Evolutionary conservation across 805 yeast species (phyloP).

Genomic region (Cyberlindnera lachancei): DNA sequence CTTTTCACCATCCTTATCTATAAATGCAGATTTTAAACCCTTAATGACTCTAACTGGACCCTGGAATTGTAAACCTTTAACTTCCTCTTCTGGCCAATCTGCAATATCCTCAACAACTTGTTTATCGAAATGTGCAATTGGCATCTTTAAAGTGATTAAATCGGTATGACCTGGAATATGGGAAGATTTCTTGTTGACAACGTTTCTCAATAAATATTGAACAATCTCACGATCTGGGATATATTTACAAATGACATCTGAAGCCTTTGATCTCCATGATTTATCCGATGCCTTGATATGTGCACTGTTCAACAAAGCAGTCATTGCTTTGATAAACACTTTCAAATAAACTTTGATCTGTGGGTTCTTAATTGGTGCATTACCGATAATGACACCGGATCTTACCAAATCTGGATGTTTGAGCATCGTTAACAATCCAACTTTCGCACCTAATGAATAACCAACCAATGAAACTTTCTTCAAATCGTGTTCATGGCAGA

Average conservation of each 20-base stretch:
- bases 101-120: conserved; percentile 21
- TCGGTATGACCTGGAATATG: conserved; percentile 10
- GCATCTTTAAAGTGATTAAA: conserved; percentile 23
- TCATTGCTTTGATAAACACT: conserved; percentile 32
- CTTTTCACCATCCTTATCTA: conserved; percentile 23
- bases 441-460: conserved; percentile 48
- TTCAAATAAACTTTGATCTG: conserved; percentile 27
- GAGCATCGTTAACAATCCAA: conserved; percentile 36
- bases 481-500: conserved; percentile 26
- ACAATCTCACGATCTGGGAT: conserved; percentile 22
- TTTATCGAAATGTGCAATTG: conserved; percentile 21
- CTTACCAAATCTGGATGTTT: conserved; percentile 30
- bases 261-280: conserved; percentile 23
- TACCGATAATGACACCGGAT: conserved; percentile 37
- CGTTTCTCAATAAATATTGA: conserved; percentile 31
- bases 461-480: conserved; percentile 29
- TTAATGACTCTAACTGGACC: conserved; percentile 34
- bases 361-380: conserved; percentile 31
- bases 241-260: conserved; percentile 12
- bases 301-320: conserved; percentile 25
- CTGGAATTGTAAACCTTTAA: conserved; percentile 17
- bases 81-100: conserved; percentile 25
- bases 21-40: conserved; percentile 33
- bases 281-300: conserved; percentile 18
- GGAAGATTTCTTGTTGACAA: conserved; percentile 21